A percentile compares a stretch with the other conserved stretches of the same genome.
These are phyloP conservation scores for Tarenaya hassleriana DNA, from an alignment of 345 rosid species.

Conservation along the genomic window DNA sequence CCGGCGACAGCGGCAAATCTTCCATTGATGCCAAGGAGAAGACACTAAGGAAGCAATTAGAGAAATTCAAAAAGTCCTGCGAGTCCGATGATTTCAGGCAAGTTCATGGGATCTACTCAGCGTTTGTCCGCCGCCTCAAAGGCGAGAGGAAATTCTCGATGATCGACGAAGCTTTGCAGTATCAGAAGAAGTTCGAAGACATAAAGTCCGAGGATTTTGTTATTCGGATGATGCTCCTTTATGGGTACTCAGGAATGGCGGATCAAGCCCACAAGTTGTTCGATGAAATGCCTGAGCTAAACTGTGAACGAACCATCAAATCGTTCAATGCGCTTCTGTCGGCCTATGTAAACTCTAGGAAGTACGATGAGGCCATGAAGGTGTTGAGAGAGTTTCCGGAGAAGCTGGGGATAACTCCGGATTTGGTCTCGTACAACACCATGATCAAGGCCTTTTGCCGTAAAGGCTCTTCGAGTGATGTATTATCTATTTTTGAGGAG, in stretches of 20 bases:
- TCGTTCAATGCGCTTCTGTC: conserved; percentile 63
- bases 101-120: conserved; percentile 33
- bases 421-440: conserved; percentile 49
- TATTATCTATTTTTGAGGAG: conserved; percentile 38
- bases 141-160: conserved; percentile 33
- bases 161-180: conserved; percentile 58
- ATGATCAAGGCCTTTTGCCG: conserved; percentile 51
- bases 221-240: conserved; percentile 37
- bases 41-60: conserved; percentile 37
- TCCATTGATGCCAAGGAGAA: conserved; percentile 22
- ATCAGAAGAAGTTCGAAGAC: conserved; percentile 64
- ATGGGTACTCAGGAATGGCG: conserved; percentile 60
- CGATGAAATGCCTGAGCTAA: conserved; percentile 70
- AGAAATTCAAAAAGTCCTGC: conserved; percentile 54
- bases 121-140: conserved; percentile 56
- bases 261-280: conserved; percentile 63
- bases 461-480: conserved; percentile 42
- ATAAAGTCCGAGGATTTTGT: conserved; percentile 52
- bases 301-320: conserved; percentile 45
- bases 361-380: conserved; percentile 35
- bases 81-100: conserved; percentile 48
- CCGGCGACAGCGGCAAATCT: conserved; percentile 15
- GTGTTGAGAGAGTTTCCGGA: conserved; percentile 40
- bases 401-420: conserved; percentile 43
- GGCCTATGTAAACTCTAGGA: conserved; percentile 43